Base-by-base conservation (phyloP, 139 green algal species). In the Picochlorum sp. region DNA sequence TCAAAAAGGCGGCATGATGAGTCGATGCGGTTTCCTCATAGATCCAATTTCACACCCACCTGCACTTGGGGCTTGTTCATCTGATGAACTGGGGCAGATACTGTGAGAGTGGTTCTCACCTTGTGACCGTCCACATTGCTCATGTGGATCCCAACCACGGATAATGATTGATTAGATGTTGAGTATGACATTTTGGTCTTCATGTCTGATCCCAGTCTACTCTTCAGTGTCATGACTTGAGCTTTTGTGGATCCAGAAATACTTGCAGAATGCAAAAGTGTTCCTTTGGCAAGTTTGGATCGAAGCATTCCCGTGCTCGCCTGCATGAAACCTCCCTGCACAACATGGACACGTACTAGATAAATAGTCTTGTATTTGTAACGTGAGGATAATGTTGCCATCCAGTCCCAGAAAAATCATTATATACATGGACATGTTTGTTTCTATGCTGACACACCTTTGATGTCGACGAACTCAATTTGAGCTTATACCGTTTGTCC, bases 1-100 rank as follows among this genome's bases (percentile, higher is more conserved):
- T 96, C 75, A 98, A 97, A 21, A 26, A 18, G 31, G 34, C 37
- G 18, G 18, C 9, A 45, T 45, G 44, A 45, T 62, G 1, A 47
- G 0, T 21, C 15, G 9, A 23, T 45, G 23, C 13, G 23, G 11
- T 26, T 21, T 21, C 6, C 14, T 54, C 2, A 54, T 8, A 54
- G 47, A 24, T 54, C 51, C 8, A 59, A 26, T 59, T 59, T 30
- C 18, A 59, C 20, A 10, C 51, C 51, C 15, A 59, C n/a, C 23
- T 59, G 51, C 13, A 59, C 11, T 28, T 59, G 20, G 15, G 51
- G 51, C 15, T 26, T 26, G 20, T n/a, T 21, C 20, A 18, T 59
- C 20, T 15, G 15, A 28, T 30, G 20, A 9, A 59, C 18, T 31
- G 51, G 23, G 14, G 51, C 20, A 59, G 51, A 34, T 59, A 59